Conservation (phyloP, 495 filamentous ascomycete genomes). For the Schizothecium vesticola region DNA sequence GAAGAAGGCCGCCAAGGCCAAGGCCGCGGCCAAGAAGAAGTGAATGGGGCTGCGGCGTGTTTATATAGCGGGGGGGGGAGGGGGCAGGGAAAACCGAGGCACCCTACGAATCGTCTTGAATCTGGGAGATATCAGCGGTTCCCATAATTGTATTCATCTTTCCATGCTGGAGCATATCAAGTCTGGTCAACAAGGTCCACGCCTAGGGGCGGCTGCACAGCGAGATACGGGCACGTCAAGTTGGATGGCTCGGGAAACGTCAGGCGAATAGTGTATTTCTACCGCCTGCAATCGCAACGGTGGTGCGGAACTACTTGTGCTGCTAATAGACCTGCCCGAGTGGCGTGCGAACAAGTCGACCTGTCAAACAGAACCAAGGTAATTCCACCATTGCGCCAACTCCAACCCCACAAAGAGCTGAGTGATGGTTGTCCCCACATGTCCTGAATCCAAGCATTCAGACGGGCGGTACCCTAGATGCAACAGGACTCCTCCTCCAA, state of each 20-base stretch:
- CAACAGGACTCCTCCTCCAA: background rate
- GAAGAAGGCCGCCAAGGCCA: slow-evolving; percentile 93
- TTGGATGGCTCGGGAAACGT: background rate
- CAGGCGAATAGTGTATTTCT: background rate
- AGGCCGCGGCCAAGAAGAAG: slow-evolving; percentile 56
- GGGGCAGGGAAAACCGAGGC: background rate
- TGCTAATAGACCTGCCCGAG: background rate
- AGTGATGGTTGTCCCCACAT: background rate
- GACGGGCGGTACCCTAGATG: background rate
- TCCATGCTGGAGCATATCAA: background rate
- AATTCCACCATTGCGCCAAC: slow-evolving; percentile 8
- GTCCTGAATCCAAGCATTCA: background rate
- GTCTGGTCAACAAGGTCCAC: background rate
- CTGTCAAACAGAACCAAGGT: slow-evolving; percentile 9
- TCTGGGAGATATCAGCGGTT: background rate
- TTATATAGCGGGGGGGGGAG: background rate
- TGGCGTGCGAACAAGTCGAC: background rate
- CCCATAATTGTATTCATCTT: background rate
- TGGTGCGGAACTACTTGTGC: background rate
- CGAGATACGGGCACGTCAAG: background rate
- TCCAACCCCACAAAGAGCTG: slow-evolving; percentile 9
- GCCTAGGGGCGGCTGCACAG: background rate
- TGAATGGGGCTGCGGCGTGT: slow-evolving; percentile 38
- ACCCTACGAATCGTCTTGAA: background rate
- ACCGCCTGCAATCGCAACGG: background rate